Conservation (phyloP, 371 early-diverging fungal genomes). For the Mortierella sp. region DNA sequence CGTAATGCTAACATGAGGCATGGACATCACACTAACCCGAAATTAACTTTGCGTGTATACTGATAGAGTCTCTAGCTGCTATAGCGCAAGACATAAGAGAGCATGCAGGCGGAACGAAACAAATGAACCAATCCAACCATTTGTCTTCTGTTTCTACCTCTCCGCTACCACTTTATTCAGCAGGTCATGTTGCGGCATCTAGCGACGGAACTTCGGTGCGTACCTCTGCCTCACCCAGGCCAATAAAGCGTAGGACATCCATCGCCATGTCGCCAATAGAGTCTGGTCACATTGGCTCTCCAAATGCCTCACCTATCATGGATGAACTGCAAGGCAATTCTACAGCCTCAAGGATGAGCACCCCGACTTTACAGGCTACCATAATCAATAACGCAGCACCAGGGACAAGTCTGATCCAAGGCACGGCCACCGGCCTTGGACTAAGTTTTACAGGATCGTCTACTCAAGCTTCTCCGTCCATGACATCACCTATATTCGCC, state of each 20-base stretch:
- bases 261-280: slow-evolving; percentile 29
- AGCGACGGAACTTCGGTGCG: neutral
- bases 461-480: slow-evolving; percentile 11
- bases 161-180: neutral
- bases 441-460: slow-evolving; percentile 21
- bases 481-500: slow-evolving; percentile 38
- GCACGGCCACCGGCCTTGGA: slow-evolving; percentile 17
- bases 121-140: neutral
- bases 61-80: slow-evolving; percentile 2
- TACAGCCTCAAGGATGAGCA: neutral
- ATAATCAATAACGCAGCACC: neutral
- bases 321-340: slow-evolving; percentile 7
- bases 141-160: neutral
- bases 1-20: neutral
- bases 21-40: neutral
- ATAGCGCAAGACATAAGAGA: neutral
- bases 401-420: neutral
- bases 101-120: neutral
- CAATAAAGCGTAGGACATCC: slow-evolving; percentile 42
- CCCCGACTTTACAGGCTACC: slow-evolving; percentile 12
- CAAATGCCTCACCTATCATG: slow-evolving; percentile 18
- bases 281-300: slow-evolving; percentile 10
- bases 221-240: slow-evolving; percentile 36
- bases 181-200: neutral
- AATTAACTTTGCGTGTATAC: no score